These are phyloP conservation scores for Castanea sativa DNA, from an alignment of 306 rosid genomes.

Conservation along the genomic window DNA sequence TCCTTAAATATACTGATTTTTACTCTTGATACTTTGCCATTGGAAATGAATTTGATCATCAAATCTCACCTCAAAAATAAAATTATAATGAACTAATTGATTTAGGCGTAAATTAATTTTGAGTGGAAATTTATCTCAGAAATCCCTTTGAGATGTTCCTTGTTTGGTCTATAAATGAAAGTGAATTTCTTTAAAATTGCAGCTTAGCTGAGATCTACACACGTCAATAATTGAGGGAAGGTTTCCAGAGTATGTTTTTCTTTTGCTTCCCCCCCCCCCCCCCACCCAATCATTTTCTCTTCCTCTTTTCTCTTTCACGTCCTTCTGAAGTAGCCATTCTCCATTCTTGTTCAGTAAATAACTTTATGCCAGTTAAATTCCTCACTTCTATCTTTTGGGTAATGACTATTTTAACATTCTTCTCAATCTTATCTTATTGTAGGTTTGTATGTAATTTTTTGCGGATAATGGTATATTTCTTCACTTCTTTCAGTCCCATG, in stretches of 20 bases:
- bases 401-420: constrained; percentile 3
- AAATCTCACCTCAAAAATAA: no score
- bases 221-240: constrained; percentile 69
- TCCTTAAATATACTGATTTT: no score
- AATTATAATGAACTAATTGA: no score
- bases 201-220: constrained; percentile 91
- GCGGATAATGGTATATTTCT: constrained; percentile 60
- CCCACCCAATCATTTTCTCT: not conserved
- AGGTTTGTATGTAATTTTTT: constrained; percentile 88
- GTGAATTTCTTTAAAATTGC: constrained; percentile 30
- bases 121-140: no score
- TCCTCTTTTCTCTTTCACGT: not conserved
- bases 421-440: constrained; percentile 19
- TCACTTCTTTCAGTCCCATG: not conserved
- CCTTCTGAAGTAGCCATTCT: constrained; percentile 2
- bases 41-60: no score
- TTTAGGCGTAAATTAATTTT: no score
- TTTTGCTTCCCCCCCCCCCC: not conserved
- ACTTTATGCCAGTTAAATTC: not conserved
- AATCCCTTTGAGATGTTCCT: no score
- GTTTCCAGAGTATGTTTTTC: constrained; percentile 75
- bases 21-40: no score
- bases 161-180: not conserved
- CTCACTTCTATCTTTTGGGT: constrained; percentile 19
- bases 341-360: not conserved